Evolutionary conservation across 495 filamentous ascomycete species (phyloP), one percentile per base, ranked within the genome.

Genomic region (Aspergillus carlsbadensis): DNA sequence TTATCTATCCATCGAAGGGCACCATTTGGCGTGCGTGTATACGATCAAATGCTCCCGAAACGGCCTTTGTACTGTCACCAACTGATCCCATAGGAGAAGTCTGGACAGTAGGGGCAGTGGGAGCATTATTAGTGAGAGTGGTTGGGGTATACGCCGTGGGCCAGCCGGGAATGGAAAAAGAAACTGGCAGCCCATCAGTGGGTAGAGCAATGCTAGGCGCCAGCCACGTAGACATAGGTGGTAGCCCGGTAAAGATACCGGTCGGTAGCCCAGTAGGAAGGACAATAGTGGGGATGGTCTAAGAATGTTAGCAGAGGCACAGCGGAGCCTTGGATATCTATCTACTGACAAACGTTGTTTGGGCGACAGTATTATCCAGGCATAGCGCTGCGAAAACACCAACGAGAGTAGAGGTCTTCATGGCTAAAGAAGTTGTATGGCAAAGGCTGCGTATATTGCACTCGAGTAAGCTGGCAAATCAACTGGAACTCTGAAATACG

Each of bases 341-440:
- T 31, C 8, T 13, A 52, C 49, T 15, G 14, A 52, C 49, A 39
- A 52, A 6, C 8, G 47, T 36, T 14, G 37, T 52, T 24, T 63
- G 59, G 45, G 63, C 59, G 17, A 64, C 61, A 40, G 58, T 61
- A 13, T 62, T 62, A 44, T 60, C 57, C 52, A 72, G 36, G 55
- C 35, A 60, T 35, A 70, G 58, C 49, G 62, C 65, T 36, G 61
- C 65, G 55, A 58, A 21, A 14, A 65, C 54, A 58, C 67, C 66
- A 48, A 71, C 36, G 43, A 59, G 17, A 65, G 66, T 26, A 45
- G 63, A 65, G 53, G 67, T 52, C 64, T 70, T 74, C 71, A 74
- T 72, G 56, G 59, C 56, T 55, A 17, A 43, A 17, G 33, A 33
- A 29, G 26, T 4, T 8, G 26, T 8, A 29, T 8, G 26, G 26